phyloP scores from a whole-genome alignment of 1,284 basidiomycete species.

The Ustilago bromivora region DNA sequence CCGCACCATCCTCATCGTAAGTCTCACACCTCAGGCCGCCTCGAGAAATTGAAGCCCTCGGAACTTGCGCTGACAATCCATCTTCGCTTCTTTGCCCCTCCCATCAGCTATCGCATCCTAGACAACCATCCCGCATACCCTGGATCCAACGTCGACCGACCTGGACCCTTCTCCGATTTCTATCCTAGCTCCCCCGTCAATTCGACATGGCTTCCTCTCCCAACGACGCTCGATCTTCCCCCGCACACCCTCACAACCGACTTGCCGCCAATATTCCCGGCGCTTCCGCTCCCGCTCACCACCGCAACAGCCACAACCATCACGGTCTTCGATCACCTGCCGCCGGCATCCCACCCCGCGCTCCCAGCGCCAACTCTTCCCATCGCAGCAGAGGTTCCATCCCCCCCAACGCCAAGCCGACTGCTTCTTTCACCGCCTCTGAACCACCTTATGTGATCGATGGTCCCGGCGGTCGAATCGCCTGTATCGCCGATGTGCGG shows the following conservation, averaged over 20 bases:
- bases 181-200: constrained; percentile 3
- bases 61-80: constrained; percentile 7
- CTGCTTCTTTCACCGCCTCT: constrained; percentile 15
- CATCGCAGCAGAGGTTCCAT: constrained; percentile 36
- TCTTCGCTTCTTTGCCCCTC: neutral
- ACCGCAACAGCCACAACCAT: constrained; percentile 8
- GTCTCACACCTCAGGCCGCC: neutral
- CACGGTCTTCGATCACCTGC: constrained; percentile 34
- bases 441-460: constrained; percentile 61
- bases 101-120: constrained; percentile 14
- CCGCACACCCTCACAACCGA: constrained; percentile 31
- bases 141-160: constrained; percentile 7
- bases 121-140: constrained; percentile 27
- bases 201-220: constrained; percentile 38
- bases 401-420: constrained; percentile 20
- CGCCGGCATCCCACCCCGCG: constrained; percentile 20
- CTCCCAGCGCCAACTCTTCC: constrained; percentile 38
- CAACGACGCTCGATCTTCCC: constrained; percentile 24
- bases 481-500: constrained; percentile 94
- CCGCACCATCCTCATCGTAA: constrained; percentile 20
- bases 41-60: neutral
- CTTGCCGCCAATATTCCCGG: constrained; percentile 20
- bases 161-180: neutral
- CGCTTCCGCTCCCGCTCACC: constrained; percentile 28
- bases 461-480: constrained; percentile 78